Percentiles rank a stretch among this genome's conserved stretches.
Conservation (phyloP, 805 yeast species). For the Lachancea sp. region DNA sequence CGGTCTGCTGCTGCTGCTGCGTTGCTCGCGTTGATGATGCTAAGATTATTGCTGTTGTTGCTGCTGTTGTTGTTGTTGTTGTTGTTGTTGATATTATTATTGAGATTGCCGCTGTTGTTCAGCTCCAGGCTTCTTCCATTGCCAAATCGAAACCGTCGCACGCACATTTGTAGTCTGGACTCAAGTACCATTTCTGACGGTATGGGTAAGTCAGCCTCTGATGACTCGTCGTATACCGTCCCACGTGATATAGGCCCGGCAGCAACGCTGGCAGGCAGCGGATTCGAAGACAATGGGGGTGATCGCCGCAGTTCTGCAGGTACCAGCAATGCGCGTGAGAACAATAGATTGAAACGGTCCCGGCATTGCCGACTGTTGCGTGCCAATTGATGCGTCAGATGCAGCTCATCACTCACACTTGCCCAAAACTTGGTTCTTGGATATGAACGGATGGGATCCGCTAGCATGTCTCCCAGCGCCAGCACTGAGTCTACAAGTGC, state of each 20-base stretch:
- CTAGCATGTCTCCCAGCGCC: constrained; percentile 7
- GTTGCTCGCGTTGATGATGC: too few relatives aligned
- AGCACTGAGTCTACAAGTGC: constrained; percentile 9
- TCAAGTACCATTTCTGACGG: constrained; percentile 3
- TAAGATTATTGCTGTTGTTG: too few relatives aligned
- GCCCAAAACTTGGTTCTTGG: constrained; percentile 10
- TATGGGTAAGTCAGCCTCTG: not conserved
- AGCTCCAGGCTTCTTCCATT: constrained; percentile 8
- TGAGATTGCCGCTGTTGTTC: not conserved
- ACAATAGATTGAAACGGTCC: constrained; percentile 10
- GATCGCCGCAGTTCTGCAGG: not conserved
- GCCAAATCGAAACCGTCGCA: constrained; percentile 5
- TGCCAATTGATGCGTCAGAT: not conserved
- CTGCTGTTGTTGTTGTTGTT: not conserved
- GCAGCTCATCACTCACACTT: constrained; percentile 6
- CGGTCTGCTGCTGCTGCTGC: not conserved
- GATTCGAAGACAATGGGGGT: not conserved
- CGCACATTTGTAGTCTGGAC: constrained; percentile 2
- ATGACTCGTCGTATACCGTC: not conserved
- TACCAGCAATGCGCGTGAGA: constrained; percentile 7
- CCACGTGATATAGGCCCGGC: not conserved
- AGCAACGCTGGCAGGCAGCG: not conserved
- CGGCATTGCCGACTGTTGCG: constrained; percentile 10
- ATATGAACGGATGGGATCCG: constrained; percentile 7
- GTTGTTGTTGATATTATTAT: too few relatives aligned